Percentiles rank a stretch among this genome's conserved stretches.
Conservation (phyloP, 352 stramenopile genomes). For the Pythium scleroteichum region DNA sequence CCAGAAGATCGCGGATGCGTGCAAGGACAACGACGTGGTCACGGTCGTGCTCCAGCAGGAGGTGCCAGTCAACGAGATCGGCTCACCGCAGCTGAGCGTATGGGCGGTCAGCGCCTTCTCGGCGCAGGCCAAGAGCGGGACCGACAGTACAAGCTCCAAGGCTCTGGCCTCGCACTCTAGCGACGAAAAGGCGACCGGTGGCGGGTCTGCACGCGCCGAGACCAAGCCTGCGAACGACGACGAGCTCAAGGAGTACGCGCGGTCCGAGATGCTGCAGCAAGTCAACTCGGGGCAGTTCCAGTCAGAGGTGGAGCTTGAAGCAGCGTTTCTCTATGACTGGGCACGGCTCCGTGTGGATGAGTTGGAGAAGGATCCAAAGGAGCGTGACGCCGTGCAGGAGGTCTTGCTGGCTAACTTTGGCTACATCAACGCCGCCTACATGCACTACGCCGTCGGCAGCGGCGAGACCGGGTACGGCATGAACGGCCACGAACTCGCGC, state of each 20-base stretch:
- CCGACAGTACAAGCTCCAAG: constrained; percentile 1
- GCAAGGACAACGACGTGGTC: constrained; percentile 73
- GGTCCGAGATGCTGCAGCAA: constrained; percentile 68
- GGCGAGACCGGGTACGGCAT: constrained; percentile 69
- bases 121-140: constrained; percentile 20
- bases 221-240: constrained; percentile 36
- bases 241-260: constrained; percentile 66
- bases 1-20: constrained; percentile 59
- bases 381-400: constrained; percentile 53
- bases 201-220: constrained; percentile 8
- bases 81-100: constrained; percentile 56
- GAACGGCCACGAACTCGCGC: constrained; percentile 58
- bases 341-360: constrained; percentile 56
- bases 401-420: constrained; percentile 57
- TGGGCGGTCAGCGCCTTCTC: constrained; percentile 72
- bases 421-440: constrained; percentile 58
- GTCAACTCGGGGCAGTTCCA: constrained; percentile 78
- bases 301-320: constrained; percentile 78
- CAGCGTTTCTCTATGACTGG: constrained; percentile 83
- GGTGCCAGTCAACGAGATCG: constrained; percentile 82
- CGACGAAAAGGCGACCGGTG: constrained; percentile 19
- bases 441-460: constrained; percentile 76
- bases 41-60: constrained; percentile 74
- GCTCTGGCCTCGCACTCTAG: neutral
- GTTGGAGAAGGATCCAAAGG: constrained; percentile 45